Percentiles rank a stretch among this genome's conserved stretches.
Evolutionary conservation across 768 basidiomycete genomes (phyloP).

Genomic region (Pulveroboletus sp.): DNA sequence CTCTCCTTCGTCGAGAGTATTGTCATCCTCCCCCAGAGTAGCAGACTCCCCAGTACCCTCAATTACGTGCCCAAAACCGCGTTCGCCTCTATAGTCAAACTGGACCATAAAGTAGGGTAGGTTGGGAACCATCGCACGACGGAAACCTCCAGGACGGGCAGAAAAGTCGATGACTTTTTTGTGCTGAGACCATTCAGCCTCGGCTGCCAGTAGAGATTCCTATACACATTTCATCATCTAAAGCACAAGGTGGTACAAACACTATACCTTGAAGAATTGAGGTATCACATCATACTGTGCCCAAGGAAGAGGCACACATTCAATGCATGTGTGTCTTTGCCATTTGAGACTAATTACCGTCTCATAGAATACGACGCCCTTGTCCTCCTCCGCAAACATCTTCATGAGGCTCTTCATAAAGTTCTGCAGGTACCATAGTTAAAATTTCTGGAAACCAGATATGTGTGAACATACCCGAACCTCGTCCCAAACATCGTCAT

Average conservation of each 20-base stretch:
- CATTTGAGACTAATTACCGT: conserved; percentile 82
- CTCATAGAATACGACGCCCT: conserved; percentile 94
- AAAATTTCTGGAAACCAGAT: conserved; percentile 2
- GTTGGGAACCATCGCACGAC: conserved; percentile 92
- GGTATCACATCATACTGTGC: conserved; percentile 82
- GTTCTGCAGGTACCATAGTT: conserved; percentile 37
- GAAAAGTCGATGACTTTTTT: conserved; percentile 96
- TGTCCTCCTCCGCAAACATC: conserved; percentile 90
- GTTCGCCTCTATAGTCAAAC: conserved; percentile 96
- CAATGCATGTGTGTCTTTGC: conserved; percentile 91
- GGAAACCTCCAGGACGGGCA: conserved; percentile 84
- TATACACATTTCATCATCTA: conserved; percentile 26
- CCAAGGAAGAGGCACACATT: conserved; percentile 91
- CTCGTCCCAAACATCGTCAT: conserved; percentile 99
- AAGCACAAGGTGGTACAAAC: not conserved
- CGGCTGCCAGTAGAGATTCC: conserved; percentile 93
- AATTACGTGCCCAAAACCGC: conserved; percentile 97
- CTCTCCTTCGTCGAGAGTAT: conserved; percentile 75
- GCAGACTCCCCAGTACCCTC: conserved; percentile 76
- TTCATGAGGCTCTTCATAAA: conserved; percentile 92
- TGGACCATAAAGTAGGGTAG: conserved; percentile 99
- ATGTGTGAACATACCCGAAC: conserved; percentile 56
- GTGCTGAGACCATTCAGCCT: conserved; percentile 97
- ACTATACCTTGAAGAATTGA: conserved; percentile 81
- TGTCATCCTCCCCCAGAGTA: conserved; percentile 56